Evolutionary conservation across 345 rosid genomes (phyloP).

Genomic region (Salix exigua): DNA sequence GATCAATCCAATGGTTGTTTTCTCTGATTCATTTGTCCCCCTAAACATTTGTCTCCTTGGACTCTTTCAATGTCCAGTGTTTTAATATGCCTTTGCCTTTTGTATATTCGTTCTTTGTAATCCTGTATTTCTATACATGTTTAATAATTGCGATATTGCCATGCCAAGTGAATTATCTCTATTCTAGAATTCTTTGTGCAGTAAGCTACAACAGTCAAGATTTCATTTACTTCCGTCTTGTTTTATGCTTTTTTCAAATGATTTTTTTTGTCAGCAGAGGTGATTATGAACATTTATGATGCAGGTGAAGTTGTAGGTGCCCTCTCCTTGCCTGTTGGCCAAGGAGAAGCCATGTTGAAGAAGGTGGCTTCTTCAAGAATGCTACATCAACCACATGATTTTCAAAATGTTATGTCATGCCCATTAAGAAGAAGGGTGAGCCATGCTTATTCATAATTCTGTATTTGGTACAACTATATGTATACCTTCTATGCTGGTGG

Average conservation of each 20-base stretch:
- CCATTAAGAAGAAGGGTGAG: conserved; percentile 75
- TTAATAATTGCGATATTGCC: no score
- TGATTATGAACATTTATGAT: conserved; percentile 9
- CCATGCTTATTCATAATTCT: conserved; percentile 6
- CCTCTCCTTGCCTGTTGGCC: conserved; percentile 78
- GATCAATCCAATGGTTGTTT: background rate
- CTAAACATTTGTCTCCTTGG: background rate
- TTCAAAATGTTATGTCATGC: conserved; percentile 49
- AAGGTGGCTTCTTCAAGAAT: conserved; percentile 77
- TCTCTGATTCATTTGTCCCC: background rate
- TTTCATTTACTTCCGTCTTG: no score
- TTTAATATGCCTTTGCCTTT: background rate
- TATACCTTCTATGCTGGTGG: background rate
- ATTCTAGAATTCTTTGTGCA: no score
- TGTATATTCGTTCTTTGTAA: background rate
- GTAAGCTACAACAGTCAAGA: no score
- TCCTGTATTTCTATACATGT: background rate
- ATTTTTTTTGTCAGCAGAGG: no score
- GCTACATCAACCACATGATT: conserved; percentile 52
- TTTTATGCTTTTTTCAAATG: no score
- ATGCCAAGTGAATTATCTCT: no score
- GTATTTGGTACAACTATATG: background rate
- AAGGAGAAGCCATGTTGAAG: conserved; percentile 52
- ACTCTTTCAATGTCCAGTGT: background rate
- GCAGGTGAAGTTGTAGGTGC: conserved; percentile 96